Conservation (phyloP, 345 rosid species). For the Populus simonii region DNA sequence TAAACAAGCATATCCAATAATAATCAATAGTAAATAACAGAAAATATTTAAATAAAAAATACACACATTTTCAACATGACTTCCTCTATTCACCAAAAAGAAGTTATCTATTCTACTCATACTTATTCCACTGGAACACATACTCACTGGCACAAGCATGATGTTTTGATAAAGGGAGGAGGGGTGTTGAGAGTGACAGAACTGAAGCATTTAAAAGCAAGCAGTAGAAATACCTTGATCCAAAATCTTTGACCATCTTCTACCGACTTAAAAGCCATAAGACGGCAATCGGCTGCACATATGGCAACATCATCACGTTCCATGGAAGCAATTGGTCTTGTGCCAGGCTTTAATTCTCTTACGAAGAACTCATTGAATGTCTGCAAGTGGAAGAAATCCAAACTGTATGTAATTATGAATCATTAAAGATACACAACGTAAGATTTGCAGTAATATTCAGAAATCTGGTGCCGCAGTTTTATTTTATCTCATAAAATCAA, state of each 20-base stretch:
- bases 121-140: background rate
- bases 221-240: slow-evolving; percentile 62
- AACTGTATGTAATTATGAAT: background rate
- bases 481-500: background rate
- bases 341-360: slow-evolving; percentile 78
- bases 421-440: background rate
- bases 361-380: slow-evolving; percentile 91
- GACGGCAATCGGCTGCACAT: slow-evolving; percentile 84
- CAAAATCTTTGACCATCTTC: slow-evolving; percentile 74
- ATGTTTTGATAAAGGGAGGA: background rate
- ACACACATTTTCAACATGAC: background rate
- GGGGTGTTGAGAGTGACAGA: background rate
- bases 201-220: background rate
- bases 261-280: slow-evolving; percentile 68
- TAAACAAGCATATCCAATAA: slow-evolving; percentile 3
- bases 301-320: slow-evolving; percentile 61
- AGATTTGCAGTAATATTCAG: background rate
- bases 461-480: background rate
- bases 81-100: background rate
- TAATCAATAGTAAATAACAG: background rate
- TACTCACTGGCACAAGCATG: background rate
- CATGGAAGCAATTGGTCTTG: slow-evolving; percentile 58
- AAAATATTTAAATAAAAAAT: background rate
- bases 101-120: background rate
- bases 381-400: slow-evolving; percentile 34